Percentiles rank a stretch among this genome's conserved stretches.
Conservation (phyloP, 768 basidiomycete genomes). For the Scleroderma bovista region DNA sequence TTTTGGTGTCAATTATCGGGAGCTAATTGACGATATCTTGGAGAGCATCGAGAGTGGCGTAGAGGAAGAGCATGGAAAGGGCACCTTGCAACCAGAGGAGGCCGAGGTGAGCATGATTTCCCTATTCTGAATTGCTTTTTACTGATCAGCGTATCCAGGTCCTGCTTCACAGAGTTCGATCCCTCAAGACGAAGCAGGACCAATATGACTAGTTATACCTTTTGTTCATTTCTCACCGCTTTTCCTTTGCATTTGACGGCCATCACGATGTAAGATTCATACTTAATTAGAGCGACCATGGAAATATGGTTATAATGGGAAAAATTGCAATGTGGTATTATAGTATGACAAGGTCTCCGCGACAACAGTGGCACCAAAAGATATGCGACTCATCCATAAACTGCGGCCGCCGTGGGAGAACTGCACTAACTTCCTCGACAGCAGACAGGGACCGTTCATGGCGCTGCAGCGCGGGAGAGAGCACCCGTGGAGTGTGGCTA, state of each 20-base stretch:
- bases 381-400: slow-evolving; percentile 86
- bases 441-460: slow-evolving; percentile 5
- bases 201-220: slow-evolving; percentile 6
- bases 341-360: slow-evolving; percentile 75
- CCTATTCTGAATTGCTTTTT: background rate
- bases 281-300: slow-evolving; percentile 17
- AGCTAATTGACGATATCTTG: slow-evolving; percentile 69
- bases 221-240: slow-evolving; percentile 5
- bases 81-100: slow-evolving; percentile 62
- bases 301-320: slow-evolving; percentile 2
- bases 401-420: slow-evolving; percentile 45
- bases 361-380: slow-evolving; percentile 85
- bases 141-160: slow-evolving; percentile 38
- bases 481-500: slow-evolving; percentile 43
- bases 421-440: slow-evolving; percentile 11
- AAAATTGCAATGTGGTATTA: slow-evolving; percentile 15
- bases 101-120: slow-evolving; percentile 50
- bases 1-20: slow-evolving; percentile 83
- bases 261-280: slow-evolving; percentile 11
- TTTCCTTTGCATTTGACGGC: slow-evolving; percentile 5
- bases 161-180: slow-evolving; percentile 33
- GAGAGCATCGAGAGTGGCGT: slow-evolving; percentile 77
- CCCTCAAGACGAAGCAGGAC: slow-evolving; percentile 23
- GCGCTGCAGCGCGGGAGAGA: slow-evolving; percentile 47
- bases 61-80: slow-evolving; percentile 60